A percentile compares a stretch with the other conserved stretches of the same genome.
Evolutionary conservation across 108 stramenopile species (phyloP).

Genomic region (Bacterosira constricta): DNA sequence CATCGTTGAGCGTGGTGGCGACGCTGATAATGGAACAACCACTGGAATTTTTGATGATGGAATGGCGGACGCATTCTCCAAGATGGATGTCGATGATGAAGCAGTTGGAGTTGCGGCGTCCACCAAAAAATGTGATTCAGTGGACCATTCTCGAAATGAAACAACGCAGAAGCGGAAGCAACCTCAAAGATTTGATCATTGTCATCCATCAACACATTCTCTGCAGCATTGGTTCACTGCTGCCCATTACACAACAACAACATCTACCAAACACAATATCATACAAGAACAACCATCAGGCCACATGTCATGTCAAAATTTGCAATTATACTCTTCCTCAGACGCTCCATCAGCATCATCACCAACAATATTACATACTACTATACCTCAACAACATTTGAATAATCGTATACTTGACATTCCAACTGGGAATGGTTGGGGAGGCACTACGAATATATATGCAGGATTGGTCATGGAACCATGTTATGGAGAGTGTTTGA

Average conservation of each 20-base stretch:
- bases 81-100: not conserved
- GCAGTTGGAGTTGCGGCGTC: too few relatives aligned
- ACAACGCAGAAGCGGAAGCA: too few relatives aligned
- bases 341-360: not conserved
- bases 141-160: too few relatives aligned
- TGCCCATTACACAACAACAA: slow-evolving; percentile 24
- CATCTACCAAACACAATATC: not conserved
- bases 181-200: slow-evolving; percentile 27
- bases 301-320: too few relatives aligned
- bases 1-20: slow-evolving; percentile 64
- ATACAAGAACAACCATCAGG: too few relatives aligned
- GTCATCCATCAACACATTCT: slow-evolving; percentile 21
- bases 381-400: slow-evolving; percentile 32
- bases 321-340: not conserved
- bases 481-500: not conserved
- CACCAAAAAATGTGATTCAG: too few relatives aligned
- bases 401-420: slow-evolving; percentile 50
- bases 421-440: slow-evolving; percentile 66
- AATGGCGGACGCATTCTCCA: not conserved
- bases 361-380: slow-evolving; percentile 37
- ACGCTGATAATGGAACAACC: not conserved
- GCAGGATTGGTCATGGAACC: slow-evolving; percentile 66
- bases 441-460: slow-evolving; percentile 77
- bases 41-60: not conserved
- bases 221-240: slow-evolving; percentile 43